Base-by-base conservation (phyloP, 805 yeast species). In the Saccharomycopsis synnaedendra region DNA sequence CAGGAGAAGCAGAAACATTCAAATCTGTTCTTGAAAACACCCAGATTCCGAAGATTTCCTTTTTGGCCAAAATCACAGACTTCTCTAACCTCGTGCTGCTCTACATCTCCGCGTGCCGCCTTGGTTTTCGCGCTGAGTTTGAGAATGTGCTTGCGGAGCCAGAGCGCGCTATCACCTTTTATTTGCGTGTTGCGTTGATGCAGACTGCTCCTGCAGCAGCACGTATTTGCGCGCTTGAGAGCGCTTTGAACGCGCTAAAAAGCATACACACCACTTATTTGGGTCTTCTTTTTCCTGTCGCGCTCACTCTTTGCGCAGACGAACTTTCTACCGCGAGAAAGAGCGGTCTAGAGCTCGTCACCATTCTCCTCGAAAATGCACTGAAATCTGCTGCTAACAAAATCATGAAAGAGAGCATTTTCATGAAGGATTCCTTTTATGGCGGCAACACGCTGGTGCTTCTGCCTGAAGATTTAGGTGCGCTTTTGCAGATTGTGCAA, bases 391-490 rank as follows among this genome's bases (percentile, higher is more conserved):
- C 69, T n/a, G 63, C 82, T 46, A 76, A 45, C 35, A 28, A 19
- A 4, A 42, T 37, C 3, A 19, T 47, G 10, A 36, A 39, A 10
- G 51, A 46, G 11, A 45, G 42, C 29, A 29, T 44, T 8, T 70
- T 75, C 53, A 61, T 82, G 61, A 71, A 71, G 32, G 69, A 74
- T 11, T 68, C 70, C 42, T 68, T 87, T 10, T 89, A 82, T 58
- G 87, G 82, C 8, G 58, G 58, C 3, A 60, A 66, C 5, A 62
- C 83, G 44, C 75, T 82, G 30, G 66, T 80, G 46, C 69, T 85
- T 30, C 65, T 81, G 28, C 82, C 87, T 36, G 74, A 74, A 42
- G 95, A 87, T 58, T 76, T 78, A n/a, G 62, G 62, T 27, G 47
- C 56, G 1, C 63, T 85, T 54, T 50, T 76, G 10, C 57, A 60